phyloP scores from a whole-genome alignment of 345 rosid species.

The Dipteronia sinensis region DNA sequence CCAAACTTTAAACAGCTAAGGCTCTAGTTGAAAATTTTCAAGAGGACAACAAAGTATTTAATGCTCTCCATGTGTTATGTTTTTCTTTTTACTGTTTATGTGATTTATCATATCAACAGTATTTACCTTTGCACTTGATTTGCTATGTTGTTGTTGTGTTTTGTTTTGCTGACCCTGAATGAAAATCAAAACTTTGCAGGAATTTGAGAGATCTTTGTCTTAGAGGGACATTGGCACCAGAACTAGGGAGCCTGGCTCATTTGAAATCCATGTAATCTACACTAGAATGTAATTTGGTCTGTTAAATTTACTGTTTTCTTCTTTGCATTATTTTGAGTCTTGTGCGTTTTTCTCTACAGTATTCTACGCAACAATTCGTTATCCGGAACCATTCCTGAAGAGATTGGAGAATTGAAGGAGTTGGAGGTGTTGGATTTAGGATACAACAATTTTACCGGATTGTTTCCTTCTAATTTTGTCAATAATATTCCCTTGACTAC shows the following conservation, averaged over 20 bases:
- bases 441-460: slow-evolving; percentile 71
- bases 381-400: slow-evolving; percentile 66
- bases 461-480: slow-evolving; percentile 45
- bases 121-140: background rate
- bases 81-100: background rate
- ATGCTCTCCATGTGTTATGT: slow-evolving; percentile 11
- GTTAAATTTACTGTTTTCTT: background rate
- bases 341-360: slow-evolving; percentile 38
- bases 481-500: slow-evolving; percentile 42
- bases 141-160: background rate
- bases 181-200: slow-evolving; percentile 37
- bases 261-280: slow-evolving; percentile 72
- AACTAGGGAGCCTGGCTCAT: slow-evolving; percentile 56
- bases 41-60: slow-evolving; percentile 11
- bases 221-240: slow-evolving; percentile 71
- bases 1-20: background rate
- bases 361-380: slow-evolving; percentile 83
- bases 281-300: background rate
- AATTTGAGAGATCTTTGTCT: slow-evolving; percentile 75
- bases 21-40: background rate
- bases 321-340: background rate
- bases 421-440: slow-evolving; percentile 84
- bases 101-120: background rate
- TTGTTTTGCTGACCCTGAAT: slow-evolving; percentile 6
- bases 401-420: slow-evolving; percentile 63